These are phyloP conservation scores for Penicillium cataractarum DNA, from an alignment of 495 filamentous ascomycete species.

Conservation along the genomic window DNA sequence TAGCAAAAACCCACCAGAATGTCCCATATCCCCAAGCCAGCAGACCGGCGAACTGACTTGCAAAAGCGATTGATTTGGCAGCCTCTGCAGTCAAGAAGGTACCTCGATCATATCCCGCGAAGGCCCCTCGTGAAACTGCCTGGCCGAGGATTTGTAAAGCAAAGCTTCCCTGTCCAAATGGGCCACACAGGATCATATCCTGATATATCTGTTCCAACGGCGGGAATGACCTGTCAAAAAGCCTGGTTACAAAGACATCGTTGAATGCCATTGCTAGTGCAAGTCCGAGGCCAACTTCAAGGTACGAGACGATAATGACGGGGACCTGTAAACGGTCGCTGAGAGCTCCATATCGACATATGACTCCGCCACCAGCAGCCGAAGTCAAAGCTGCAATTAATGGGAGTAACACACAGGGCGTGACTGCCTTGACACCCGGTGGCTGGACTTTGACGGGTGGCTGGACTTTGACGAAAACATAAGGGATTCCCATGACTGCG, in stretches of 20 bases:
- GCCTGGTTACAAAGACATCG: slow-evolving; percentile 29
- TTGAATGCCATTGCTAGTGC: slow-evolving; percentile 27
- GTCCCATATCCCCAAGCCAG: slow-evolving; percentile 36
- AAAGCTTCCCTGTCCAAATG: slow-evolving; percentile 39
- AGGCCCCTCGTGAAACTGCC: slow-evolving; percentile 23
- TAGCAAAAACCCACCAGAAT: slow-evolving; percentile 42
- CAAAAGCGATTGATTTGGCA: slow-evolving; percentile 20
- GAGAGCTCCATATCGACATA: slow-evolving; percentile 25
- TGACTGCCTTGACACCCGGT: slow-evolving; percentile 24
- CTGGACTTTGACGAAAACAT: slow-evolving; percentile 36
- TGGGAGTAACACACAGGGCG: slow-evolving; percentile 29
- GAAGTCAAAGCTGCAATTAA: slow-evolving; percentile 35
- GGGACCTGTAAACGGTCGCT: slow-evolving; percentile 35
- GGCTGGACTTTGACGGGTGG: slow-evolving; percentile 35
- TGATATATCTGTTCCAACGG: slow-evolving; percentile 28
- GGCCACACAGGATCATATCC: slow-evolving; percentile 45
- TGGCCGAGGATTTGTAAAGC: slow-evolving; percentile 34
- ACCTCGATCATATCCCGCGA: slow-evolving; percentile 34
- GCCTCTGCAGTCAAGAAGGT: slow-evolving; percentile 30
- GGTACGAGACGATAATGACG: slow-evolving; percentile 36
- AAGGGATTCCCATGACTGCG: slow-evolving; percentile 29
- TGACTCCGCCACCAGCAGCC: slow-evolving; percentile 34
- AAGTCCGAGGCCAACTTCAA: slow-evolving; percentile 36
- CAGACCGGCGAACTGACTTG: slow-evolving; percentile 29
- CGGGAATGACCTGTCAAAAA: slow-evolving; percentile 29